Conservation (phyloP, 345 rosid genomes). For the Heritiera littoralis region DNA sequence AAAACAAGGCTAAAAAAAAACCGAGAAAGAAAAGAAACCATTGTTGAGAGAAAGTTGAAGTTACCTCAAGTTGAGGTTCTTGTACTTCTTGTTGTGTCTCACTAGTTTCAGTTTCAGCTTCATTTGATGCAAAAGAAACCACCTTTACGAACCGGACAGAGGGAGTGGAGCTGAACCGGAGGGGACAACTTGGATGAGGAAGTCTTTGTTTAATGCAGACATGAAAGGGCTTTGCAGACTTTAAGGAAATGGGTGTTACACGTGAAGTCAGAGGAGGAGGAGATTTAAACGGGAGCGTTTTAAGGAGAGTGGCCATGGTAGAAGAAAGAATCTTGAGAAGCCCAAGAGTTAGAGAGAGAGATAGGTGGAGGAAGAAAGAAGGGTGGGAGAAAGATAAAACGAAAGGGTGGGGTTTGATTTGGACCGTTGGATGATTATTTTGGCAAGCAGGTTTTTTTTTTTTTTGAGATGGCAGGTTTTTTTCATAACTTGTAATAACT, state of each 20-base stretch:
- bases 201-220: constrained; percentile 45
- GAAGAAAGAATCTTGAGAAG: neutral
- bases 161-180: constrained; percentile 32
- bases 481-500: no score
- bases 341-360: neutral
- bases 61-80: constrained; percentile 69
- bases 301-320: constrained; percentile 69
- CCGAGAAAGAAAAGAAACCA: neutral
- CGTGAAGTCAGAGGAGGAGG: constrained; percentile 32
- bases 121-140: constrained; percentile 53
- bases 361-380: constrained; percentile 8
- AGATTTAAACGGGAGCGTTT: constrained; percentile 54
- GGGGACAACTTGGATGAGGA: constrained; percentile 33
- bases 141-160: constrained; percentile 47
- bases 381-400: neutral
- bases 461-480: no score
- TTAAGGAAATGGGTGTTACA: constrained; percentile 24
- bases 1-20: neutral
- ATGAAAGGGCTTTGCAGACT: constrained; percentile 34
- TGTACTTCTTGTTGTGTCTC: constrained; percentile 48
- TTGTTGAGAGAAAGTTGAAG: neutral
- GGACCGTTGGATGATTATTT: neutral
- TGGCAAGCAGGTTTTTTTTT: neutral
- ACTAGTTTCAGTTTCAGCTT: constrained; percentile 64
- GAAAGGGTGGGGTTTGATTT: neutral